A percentile compares a stretch with the other conserved stretches of the same genome.
Evolutionary conservation across 2,329 filamentous ascomycete species (phyloP).

Genomic region (Hymenoscyphus albidus): DNA sequence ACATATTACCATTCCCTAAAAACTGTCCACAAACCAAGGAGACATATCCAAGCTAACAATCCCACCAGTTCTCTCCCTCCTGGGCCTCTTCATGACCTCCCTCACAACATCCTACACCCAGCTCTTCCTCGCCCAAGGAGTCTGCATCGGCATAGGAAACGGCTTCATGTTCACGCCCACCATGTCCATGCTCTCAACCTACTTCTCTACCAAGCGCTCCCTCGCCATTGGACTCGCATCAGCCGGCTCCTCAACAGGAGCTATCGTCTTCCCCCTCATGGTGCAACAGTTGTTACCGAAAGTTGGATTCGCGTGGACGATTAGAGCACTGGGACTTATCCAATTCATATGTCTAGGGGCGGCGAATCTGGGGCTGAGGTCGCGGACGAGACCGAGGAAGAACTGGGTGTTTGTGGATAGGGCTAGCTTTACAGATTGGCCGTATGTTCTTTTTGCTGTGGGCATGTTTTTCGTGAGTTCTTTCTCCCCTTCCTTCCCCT

Average conservation of each 20-base stretch:
- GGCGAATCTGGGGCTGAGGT: background rate
- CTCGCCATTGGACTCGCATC: slow-evolving; percentile 36
- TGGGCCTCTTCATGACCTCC: slow-evolving; percentile 38
- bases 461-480: slow-evolving; percentile 12
- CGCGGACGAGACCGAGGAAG: slow-evolving; percentile 32
- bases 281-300: slow-evolving; percentile 35
- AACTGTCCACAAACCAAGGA: background rate
- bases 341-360: background rate
- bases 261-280: slow-evolving; percentile 42
- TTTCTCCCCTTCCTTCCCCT: background rate
- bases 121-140: slow-evolving; percentile 39
- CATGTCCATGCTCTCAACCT: slow-evolving; percentile 33
- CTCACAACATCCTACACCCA: slow-evolving; percentile 38
- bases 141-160: slow-evolving; percentile 38
- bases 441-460: slow-evolving; percentile 39
- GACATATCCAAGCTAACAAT: too few relatives aligned
- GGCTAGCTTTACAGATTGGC: slow-evolving; percentile 40
- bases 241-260: slow-evolving; percentile 36
- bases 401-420: slow-evolving; percentile 41
- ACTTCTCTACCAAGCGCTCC: slow-evolving; percentile 20
- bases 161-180: slow-evolving; percentile 39
- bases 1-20: background rate
- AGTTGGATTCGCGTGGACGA: slow-evolving; percentile 40
- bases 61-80: slow-evolving; percentile 15
- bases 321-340: slow-evolving; percentile 44